These are phyloP conservation scores for Lactifluus subvellereus DNA, from an alignment of 768 basidiomycete species.

Conservation along the genomic window DNA sequence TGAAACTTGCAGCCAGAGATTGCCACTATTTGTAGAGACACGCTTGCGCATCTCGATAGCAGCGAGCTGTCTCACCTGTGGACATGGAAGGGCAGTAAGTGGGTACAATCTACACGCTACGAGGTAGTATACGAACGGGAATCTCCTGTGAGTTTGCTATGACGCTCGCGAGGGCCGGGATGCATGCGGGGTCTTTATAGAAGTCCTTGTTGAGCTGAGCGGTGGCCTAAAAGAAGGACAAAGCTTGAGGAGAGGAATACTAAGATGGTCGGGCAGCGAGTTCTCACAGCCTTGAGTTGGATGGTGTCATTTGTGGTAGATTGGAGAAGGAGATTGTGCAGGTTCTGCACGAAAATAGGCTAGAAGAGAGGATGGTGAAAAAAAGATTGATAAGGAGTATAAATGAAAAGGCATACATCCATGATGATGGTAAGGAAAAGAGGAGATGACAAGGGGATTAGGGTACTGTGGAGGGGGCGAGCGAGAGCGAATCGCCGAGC, in stretches of 20 bases:
- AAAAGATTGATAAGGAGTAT: neutral
- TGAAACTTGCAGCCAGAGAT: slow-evolving; percentile 71
- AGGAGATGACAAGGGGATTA: slow-evolving; percentile 15
- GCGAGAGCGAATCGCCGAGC: slow-evolving; percentile 25
- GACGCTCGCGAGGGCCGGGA: slow-evolving; percentile 85
- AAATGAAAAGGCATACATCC: slow-evolving; percentile 41
- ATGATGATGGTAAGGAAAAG: slow-evolving; percentile 29
- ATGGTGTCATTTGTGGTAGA: slow-evolving; percentile 85
- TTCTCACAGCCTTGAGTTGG: slow-evolving; percentile 79
- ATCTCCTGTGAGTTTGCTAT: slow-evolving; percentile 79
- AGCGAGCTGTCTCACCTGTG: slow-evolving; percentile 90
- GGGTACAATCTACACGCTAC: neutral
- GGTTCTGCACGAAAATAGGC: slow-evolving; percentile 69
- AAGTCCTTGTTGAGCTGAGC: slow-evolving; percentile 85
- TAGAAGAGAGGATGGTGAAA: slow-evolving; percentile 29
- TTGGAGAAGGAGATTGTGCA: slow-evolving; percentile 83
- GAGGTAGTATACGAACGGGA: slow-evolving; percentile 49
- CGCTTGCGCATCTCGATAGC: slow-evolving; percentile 97
- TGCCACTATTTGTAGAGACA: slow-evolving; percentile 69
- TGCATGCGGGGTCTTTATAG: slow-evolving; percentile 88
- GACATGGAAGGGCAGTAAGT: neutral
- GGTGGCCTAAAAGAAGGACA: slow-evolving; percentile 59
- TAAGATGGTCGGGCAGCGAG: slow-evolving; percentile 14
- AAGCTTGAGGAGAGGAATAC: neutral
- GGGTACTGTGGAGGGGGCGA: slow-evolving; percentile 5